Evolutionary conservation across 2,329 filamentous ascomycete species (phyloP), one percentile per base, ranked within the genome.

Genomic region (Talaromyces sp.): DNA sequence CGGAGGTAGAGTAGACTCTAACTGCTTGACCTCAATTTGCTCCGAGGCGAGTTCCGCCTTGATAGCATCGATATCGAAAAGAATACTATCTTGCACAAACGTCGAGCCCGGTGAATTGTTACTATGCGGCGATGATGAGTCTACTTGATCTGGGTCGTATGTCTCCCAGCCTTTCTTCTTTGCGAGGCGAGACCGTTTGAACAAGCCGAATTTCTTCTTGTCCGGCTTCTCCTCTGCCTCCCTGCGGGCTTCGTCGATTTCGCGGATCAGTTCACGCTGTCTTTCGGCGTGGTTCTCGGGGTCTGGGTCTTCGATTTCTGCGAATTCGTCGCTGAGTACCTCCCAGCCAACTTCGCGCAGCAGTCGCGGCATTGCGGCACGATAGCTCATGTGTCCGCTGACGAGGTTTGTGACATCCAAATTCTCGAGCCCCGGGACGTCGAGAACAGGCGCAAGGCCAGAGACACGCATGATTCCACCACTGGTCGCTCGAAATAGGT

Each of bases 41-140:
- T 94, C 89, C 56, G 85, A 86, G 31, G 91, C 91, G 36, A 99
- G 80, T 69, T 96, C 91, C 9, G 91, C 88, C 56, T 91, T 85
- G 66, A 99, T 98, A 12, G 95, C 95, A 69, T 99, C 95, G 54
- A 99, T 87, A 70, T 99, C 95, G 70, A 99, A 99, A 53, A 99
- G 82, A 8, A 98, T 89, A 36, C 80, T 80, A 23, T 74, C 74
- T 16, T 76, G 73, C 6, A 69, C 67, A 56, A 66, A 69, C 47
- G 63, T 60, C 30, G 66, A 66, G 9, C 74, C 71, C 18, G 51
- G 68, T 4, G 72, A 69, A 53, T 66, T 23, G 23, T 23, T 65
- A 12, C 65, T 65, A 12, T 68, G 58, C 16, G 70, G 71, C 23
- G 70, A 68, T 42, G 72, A 68, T 42, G 72, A 68, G 14, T 69